A percentile compares a stretch with the other conserved stretches of the same genome.
Conservation (phyloP, 495 filamentous ascomycete genomes). For the Filosporella fistucella region DNA sequence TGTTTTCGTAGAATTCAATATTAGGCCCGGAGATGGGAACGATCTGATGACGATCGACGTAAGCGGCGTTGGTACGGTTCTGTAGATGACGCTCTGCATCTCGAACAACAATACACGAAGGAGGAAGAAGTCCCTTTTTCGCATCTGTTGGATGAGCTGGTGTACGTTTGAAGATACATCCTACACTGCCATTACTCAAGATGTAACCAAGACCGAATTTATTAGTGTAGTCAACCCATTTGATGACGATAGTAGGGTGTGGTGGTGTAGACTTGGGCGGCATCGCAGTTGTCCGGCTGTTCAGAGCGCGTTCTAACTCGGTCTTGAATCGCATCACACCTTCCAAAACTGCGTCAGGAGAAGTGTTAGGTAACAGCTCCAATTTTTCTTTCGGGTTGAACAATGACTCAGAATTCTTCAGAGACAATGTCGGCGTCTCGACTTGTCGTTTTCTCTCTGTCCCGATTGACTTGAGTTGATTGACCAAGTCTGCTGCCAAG, state of each 20-base stretch:
- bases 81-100: conserved; percentile 56
- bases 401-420: conserved; percentile 23
- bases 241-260: conserved; percentile 60
- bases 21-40: conserved; percentile 54
- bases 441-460: conserved; percentile 7
- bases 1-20: conserved; percentile 78
- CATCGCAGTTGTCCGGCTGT: conserved; percentile 45
- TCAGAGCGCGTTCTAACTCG: conserved; percentile 53
- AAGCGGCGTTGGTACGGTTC: conserved; percentile 46
- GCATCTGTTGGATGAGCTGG: conserved; percentile 41
- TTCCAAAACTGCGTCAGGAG: conserved; percentile 47
- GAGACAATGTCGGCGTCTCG: conserved; percentile 5
- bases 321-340: conserved; percentile 42
- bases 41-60: conserved; percentile 59
- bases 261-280: conserved; percentile 33
- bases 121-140: conserved; percentile 42
- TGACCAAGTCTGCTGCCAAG: conserved; percentile 20
- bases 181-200: conserved; percentile 77
- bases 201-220: conserved; percentile 86
- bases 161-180: conserved; percentile 66
- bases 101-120: conserved; percentile 64
- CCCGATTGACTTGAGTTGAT: conserved; percentile 14
- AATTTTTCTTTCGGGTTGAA: conserved; percentile 47
- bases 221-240: conserved; percentile 95
- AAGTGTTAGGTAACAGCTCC: conserved; percentile 40